Base-by-base conservation (phyloP, 257 asterid genomes). In the Solanum boliviense region DNA sequence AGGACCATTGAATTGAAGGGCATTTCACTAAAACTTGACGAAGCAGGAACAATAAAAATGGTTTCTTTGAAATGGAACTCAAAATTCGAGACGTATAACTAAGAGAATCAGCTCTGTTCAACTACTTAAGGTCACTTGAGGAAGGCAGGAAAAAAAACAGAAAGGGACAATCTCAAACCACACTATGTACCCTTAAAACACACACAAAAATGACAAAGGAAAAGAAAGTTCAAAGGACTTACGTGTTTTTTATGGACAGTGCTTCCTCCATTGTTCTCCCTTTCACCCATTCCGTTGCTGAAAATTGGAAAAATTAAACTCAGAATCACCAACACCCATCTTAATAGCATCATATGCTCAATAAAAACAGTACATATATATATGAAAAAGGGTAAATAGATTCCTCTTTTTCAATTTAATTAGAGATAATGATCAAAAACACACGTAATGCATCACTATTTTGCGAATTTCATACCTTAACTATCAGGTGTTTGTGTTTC, bases 221-320 rank as follows among this genome's bases (percentile, higher is more conserved):
- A 75, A 52, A 4, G 52, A 12, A 87, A 82, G 70, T 34, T n/a
- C 78, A 73, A 8, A 2, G 10, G 67, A 94, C 98, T 93, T 90
- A 95, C 98, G 97, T 94, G 71, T 96, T 96, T 95, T 92, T 96
- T 89, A 95, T 95, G 72, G 96, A 67, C 35, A 93, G 60, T 23
- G 94, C 98, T 88, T 96, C 99, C 90, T 95, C 99, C 97, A 93
- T 92, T 85, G 92, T 93, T 85, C 88, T 95, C 36, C 98, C 99
- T 90, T 94, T 96, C 92, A 96, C 96, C 98, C 98, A 96, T 88
- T 96, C 99, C 6, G 98, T 95, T 8, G 98, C 99, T 96, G 94
- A 90, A 92, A 91, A 56, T 5, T 32, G 35, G 73, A 60, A 67
- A 90, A 29, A 5, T 25, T 20, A 1, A 34, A 74, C 11, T 29